phyloP scores from a whole-genome alignment of 164 flowering plant genomes.

The Protea cynaroides region DNA sequence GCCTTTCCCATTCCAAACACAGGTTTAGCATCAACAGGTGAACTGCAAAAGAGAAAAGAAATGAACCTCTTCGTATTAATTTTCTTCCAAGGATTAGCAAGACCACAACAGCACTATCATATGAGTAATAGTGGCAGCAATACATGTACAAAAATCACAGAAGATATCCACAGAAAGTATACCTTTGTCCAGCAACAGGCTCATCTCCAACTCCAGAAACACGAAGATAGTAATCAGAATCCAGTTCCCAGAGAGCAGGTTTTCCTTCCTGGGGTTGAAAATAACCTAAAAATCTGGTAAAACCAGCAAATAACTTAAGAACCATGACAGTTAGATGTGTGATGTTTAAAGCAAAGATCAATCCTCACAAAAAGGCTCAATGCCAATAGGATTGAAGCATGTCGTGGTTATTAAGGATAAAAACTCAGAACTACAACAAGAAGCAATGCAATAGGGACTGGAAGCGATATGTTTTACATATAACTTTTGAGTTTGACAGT shows the following conservation, averaged over 20 bases:
- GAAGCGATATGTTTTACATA: too few species aligned
- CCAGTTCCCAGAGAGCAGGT: conserved; percentile 97
- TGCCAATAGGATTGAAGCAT: neutral
- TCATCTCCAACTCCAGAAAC: conserved; percentile 87
- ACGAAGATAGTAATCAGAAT: conserved; percentile 96
- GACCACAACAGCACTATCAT: neutral
- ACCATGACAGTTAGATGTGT: neutral
- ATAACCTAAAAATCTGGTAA: conserved; percentile 86
- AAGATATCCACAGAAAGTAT: conserved; percentile 6
- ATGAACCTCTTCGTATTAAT: neutral
- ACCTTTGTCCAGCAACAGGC: conserved; percentile 44
- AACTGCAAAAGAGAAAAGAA: conserved; percentile 30
- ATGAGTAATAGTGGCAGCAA: neutral
- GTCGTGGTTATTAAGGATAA: too few species aligned
- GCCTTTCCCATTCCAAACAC: conserved; percentile 19
- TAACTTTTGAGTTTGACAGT: neutral
- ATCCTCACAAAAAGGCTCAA: neutral
- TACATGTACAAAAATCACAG: neutral
- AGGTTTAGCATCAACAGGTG: conserved; percentile 27
- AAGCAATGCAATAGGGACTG: too few species aligned
- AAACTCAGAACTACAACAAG: too few species aligned
- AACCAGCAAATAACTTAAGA: conserved; percentile 2
- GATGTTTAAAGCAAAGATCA: neutral
- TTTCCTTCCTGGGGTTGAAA: conserved; percentile 95
- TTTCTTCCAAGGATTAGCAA: neutral